Base-by-base conservation (phyloP, 139 green algal species). In the Coccomyxa sp. region DNA sequence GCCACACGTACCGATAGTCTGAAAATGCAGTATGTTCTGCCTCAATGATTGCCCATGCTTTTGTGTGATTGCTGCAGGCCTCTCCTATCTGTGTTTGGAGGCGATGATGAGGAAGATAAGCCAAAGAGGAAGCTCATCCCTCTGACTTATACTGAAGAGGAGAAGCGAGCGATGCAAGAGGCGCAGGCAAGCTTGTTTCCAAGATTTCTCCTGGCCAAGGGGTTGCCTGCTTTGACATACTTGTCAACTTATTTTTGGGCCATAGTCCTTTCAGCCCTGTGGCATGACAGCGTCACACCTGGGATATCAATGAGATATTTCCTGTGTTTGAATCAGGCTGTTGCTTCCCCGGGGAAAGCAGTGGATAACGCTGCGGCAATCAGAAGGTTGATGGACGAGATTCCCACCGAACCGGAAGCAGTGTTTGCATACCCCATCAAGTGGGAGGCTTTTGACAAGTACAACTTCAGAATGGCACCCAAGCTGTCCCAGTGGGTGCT, bases 101-200 rank as follows among this genome's bases (percentile, higher is more conserved):
- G 92, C 13, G 93, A 95, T 32, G 92, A 96, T 58, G 92, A 96
- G 28, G 90, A 95, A 76, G 88, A 89, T 11, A 86, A 87, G 75
- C 91, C 91, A 58, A 85, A 85, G 84, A 86, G 94, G 25, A 89
- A 87, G 77, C 91, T 98, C 27, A 87, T 90, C 23, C 86, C 88
- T 17, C 92, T 95, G 23, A 86, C 93, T 30, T 98, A 98, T 87
- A 93, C 86, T 16, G 90, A 92, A 13, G 94, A 96, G 77, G 95
- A 98, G 81, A 77, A 93, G 66, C 58, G 51, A 12, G 86, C 89
- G 16, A 88, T 89, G 57, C 25, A 87, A 82, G 85, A 85, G 30
- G 27, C 63, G 10, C 63, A 71, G 21, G 38, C 38, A 71, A 71
- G 63, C 63, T 28, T 21, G 63, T 71, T 28, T 14, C 1, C 21